phyloP scores from a whole-genome alignment of 495 filamentous ascomycete species.

The Cenococcum geophilum region DNA sequence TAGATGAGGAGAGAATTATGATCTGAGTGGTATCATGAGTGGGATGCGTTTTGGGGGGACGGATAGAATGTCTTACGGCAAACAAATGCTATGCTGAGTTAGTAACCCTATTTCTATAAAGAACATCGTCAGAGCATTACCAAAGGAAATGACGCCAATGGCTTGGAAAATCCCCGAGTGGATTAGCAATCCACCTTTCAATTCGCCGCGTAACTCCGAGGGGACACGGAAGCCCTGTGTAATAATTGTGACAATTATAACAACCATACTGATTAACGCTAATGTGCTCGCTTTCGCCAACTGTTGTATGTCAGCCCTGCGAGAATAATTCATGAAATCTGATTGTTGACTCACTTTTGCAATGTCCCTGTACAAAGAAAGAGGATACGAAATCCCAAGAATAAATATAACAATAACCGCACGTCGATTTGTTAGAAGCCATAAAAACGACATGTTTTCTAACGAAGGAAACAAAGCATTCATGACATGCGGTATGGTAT shows the following conservation, averaged over 20 bases:
- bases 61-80: slow-evolving; percentile 52
- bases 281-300: slow-evolving; percentile 90
- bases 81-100: slow-evolving; percentile 61
- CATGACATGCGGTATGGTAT: slow-evolving; percentile 88
- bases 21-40: slow-evolving; percentile 44
- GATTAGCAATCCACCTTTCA: slow-evolving; percentile 60
- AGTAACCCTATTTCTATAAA: slow-evolving; percentile 33
- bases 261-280: slow-evolving; percentile 81
- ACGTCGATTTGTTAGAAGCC: slow-evolving; percentile 71
- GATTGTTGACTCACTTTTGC: slow-evolving; percentile 62
- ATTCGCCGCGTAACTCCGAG: slow-evolving; percentile 58
- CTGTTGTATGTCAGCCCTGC: slow-evolving; percentile 45
- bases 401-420: slow-evolving; percentile 82
- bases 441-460: slow-evolving; percentile 63
- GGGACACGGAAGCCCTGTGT: slow-evolving; percentile 75
- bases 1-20: slow-evolving; percentile 98
- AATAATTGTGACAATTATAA: slow-evolving; percentile 85
- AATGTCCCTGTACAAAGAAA: slow-evolving; percentile 93
- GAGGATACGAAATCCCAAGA: slow-evolving; percentile 79
- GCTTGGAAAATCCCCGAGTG: slow-evolving; percentile 89
- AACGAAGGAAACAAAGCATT: slow-evolving; percentile 74
- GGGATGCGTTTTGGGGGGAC: slow-evolving; percentile 20
- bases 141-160: slow-evolving; percentile 95
- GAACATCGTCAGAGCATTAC: slow-evolving; percentile 42
- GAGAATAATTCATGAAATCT: not conserved